Percentiles rank a stretch among this genome's conserved stretches.
Evolutionary conservation across 495 filamentous ascomycete genomes (phyloP).

Genomic region (Arthonia radiata): DNA sequence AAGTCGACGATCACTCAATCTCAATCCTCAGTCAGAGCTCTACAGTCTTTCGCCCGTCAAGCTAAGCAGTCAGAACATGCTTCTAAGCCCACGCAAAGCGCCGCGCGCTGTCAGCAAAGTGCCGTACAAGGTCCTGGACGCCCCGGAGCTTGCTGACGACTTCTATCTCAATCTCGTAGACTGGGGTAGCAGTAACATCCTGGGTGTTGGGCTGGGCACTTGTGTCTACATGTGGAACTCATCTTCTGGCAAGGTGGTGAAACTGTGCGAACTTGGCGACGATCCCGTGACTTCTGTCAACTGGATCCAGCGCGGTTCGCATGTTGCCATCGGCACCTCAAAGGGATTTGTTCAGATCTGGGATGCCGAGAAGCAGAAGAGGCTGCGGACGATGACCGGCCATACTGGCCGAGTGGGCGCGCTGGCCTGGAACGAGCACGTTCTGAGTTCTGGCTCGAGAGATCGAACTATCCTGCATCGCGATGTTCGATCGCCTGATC

Average conservation of each 20-base stretch:
- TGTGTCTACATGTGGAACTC: conserved; percentile 99
- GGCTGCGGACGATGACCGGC: conserved; percentile 85
- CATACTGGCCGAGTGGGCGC: conserved; percentile 79
- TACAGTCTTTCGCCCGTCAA: conserved; percentile 86
- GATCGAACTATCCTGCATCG: conserved; percentile 86
- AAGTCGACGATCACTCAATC: conserved; percentile 57
- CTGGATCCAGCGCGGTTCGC: conserved; percentile 90
- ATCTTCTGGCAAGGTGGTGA: conserved; percentile 58
- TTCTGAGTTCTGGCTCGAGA: conserved; percentile 81
- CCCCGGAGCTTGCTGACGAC: conserved; percentile 85
- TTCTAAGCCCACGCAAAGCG: conserved; percentile 68
- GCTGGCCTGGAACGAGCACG: conserved; percentile 93
- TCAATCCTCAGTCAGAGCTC: conserved; percentile 70
- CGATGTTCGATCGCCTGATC: conserved; percentile 80
- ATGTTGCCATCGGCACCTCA: conserved; percentile 78
- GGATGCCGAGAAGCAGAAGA: conserved; percentile 68
- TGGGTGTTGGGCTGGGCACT: conserved; percentile 75
- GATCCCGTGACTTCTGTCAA: conserved; percentile 89
- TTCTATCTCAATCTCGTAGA: conserved; percentile 95
- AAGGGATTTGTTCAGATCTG: conserved; percentile 93
- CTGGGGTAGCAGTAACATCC: conserved; percentile 85
- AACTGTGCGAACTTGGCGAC: conserved; percentile 76
- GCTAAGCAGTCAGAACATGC: conserved; percentile 70
- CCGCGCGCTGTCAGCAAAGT: conserved; percentile 81
- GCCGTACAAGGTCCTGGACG: conserved; percentile 91